A percentile compares a stretch with the other conserved stretches of the same genome.
These are phyloP conservation scores for Leishmania tropica DNA, from an alignment of 208 protist species.

Conservation along the genomic window DNA sequence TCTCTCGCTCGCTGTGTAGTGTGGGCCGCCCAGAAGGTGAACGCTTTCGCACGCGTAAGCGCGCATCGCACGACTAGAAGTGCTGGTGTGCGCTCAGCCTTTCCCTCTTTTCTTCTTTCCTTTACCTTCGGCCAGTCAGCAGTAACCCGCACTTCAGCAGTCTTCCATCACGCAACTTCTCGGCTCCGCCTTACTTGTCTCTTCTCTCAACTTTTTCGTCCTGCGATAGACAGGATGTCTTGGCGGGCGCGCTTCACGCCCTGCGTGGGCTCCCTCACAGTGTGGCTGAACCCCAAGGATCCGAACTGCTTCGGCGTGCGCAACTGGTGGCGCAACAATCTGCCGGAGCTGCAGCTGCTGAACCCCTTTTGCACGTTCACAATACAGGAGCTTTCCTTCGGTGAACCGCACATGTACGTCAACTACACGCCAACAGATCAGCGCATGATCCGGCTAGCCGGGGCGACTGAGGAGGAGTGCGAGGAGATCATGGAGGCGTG, in stretches of 20 bases:
- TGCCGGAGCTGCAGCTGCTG: conserved; percentile 89
- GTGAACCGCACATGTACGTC: conserved; percentile 92
- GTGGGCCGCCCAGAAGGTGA: background rate
- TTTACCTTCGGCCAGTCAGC: background rate
- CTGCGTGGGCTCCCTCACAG: conserved; percentile 78
- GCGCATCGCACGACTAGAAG: background rate
- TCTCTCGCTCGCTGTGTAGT: background rate
- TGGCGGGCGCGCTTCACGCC: conserved; percentile 91
- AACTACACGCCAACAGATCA: conserved; percentile 89
- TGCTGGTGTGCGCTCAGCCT: background rate
- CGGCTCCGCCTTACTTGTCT: background rate
- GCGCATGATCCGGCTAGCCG: conserved; percentile 88
- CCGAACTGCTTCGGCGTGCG: conserved; percentile 92
- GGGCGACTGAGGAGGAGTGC: conserved; percentile 88
- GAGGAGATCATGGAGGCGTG: conserved; percentile 92
- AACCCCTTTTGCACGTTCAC: conserved; percentile 91
- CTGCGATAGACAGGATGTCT: conserved; percentile 53
- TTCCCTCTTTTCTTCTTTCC: background rate
- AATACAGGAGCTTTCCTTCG: conserved; percentile 90
- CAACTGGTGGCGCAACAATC: conserved; percentile 92
- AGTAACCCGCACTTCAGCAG: background rate
- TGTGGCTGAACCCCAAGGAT: conserved; percentile 93
- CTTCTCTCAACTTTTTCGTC: background rate
- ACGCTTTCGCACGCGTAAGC: background rate
- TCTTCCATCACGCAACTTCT: background rate